phyloP scores from a whole-genome alignment of 2,329 filamentous ascomycete species.

The Colletotrichum cuscutae region DNA sequence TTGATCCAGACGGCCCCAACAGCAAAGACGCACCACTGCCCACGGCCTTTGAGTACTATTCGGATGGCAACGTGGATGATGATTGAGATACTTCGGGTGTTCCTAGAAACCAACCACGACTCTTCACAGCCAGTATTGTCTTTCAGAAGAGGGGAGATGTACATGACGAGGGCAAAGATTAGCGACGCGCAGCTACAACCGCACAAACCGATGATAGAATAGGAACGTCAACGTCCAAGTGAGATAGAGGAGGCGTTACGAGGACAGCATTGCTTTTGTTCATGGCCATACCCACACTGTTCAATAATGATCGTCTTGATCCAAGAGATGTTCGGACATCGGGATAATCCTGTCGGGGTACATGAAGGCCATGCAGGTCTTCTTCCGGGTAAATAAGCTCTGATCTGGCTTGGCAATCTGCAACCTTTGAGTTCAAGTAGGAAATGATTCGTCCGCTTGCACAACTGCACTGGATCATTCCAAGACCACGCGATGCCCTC shows the following conservation, averaged over 20 bases:
- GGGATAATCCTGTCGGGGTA: not conserved
- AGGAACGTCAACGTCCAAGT: not conserved
- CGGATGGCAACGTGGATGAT: conserved; percentile 39
- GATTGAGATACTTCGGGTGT: not conserved
- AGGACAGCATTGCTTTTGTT: not conserved
- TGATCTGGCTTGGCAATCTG: not conserved
- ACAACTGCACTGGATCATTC: not conserved
- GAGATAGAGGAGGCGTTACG: not conserved
- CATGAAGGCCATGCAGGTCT: not conserved
- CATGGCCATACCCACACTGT: no score
- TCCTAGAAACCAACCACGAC: no score
- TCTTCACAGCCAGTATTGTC: not conserved
- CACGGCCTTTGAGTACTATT: conserved; percentile 47
- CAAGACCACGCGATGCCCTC: not conserved
- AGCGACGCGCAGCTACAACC: not conserved
- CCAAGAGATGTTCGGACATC: not conserved
- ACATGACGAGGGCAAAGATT: not conserved
- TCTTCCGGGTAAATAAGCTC: not conserved
- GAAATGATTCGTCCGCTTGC: not conserved
- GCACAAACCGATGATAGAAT: not conserved
- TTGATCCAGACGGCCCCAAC: conserved; percentile 41
- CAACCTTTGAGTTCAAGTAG: not conserved
- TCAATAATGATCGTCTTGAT: not conserved
- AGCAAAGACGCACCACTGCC: conserved; percentile 44
- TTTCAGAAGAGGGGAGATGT: not conserved